These are phyloP conservation scores for Zygnema circumcarinatum DNA, from an alignment of 139 green algal species.

Conservation along the genomic window DNA sequence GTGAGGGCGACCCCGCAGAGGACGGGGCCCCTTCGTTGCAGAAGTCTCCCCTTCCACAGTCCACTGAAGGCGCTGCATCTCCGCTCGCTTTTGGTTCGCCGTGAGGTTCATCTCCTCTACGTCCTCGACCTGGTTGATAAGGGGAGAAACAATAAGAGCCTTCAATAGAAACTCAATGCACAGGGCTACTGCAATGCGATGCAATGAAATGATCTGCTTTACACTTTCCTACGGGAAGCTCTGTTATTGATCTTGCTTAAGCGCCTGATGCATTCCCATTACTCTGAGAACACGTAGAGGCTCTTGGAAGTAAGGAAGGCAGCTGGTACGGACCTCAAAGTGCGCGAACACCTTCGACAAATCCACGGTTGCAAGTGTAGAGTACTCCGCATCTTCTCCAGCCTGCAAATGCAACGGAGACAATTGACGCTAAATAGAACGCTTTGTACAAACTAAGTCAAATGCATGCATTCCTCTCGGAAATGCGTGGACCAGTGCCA, in stretches of 20 bases:
- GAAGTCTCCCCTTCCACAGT: conserved; percentile 15
- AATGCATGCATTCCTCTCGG: no score
- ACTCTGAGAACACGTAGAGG: no score
- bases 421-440: no score
- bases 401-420: conserved; percentile 18
- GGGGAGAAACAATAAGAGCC: neutral
- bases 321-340: no score
- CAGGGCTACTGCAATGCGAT: neutral
- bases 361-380: conserved; percentile 49
- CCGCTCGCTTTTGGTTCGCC: conserved; percentile 46
- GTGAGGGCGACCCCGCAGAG: conserved; percentile 12
- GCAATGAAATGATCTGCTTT: no score
- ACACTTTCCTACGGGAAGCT: no score
- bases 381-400: conserved; percentile 44
- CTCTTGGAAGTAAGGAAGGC: no score
- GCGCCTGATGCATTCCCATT: no score
- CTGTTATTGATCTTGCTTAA: no score
- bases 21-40: neutral
- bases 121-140: conserved; percentile 13
- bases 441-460: no score
- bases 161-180: neutral
- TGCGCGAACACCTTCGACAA: conserved; percentile 20
- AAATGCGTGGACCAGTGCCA: no score
- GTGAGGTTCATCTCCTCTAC: conserved; percentile 57
- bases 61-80: conserved; percentile 17